Percentiles rank a stretch among this genome's conserved stretches.
phyloP scores from a whole-genome alignment of 2,329 filamentous ascomycete species.

The Talaromyces pinophilus region DNA sequence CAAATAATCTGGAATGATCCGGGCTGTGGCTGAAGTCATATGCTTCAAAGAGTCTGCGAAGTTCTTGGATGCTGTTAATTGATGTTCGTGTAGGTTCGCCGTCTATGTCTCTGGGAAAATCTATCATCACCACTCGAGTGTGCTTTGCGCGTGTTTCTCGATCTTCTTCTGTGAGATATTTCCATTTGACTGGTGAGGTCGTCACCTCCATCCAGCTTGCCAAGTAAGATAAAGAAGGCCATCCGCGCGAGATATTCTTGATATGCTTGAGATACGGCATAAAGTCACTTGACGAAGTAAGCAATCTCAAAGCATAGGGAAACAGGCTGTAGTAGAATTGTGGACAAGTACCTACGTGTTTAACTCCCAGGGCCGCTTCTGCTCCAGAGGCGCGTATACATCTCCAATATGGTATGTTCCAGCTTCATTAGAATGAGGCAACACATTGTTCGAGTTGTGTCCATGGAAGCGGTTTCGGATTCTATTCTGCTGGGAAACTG shows the following conservation, averaged over 20 bases:
- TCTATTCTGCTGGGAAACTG: conserved; percentile 5
- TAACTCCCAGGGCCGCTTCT: conserved; percentile 6
- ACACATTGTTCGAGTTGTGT: conserved; percentile 6
- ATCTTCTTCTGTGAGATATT: conserved; percentile 11
- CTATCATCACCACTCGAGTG: conserved; percentile 7
- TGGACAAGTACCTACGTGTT: conserved; percentile 1
- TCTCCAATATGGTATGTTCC: conserved; percentile 5
- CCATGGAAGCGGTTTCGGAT: background rate
- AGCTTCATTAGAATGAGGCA: conserved; percentile 13
- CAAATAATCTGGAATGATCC: conserved; percentile 8
- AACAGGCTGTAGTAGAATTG: too few relatives aligned
- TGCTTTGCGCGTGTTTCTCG: conserved; percentile 9
- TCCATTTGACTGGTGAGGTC: conserved; percentile 18
- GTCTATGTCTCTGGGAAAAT: background rate
- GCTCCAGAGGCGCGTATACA: conserved; percentile 8
- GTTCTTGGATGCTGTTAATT: background rate
- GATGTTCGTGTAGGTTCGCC: background rate
- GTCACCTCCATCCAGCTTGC: conserved; percentile 20
- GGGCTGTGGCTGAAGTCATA: background rate
- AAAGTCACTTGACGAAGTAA: background rate
- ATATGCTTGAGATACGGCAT: conserved; percentile 10
- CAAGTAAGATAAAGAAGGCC: conserved; percentile 15
- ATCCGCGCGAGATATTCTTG: background rate
- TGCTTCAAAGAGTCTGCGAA: background rate
- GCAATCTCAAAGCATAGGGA: background rate